These are phyloP conservation scores for Lyophyllum semitale DNA, from an alignment of 768 basidiomycete species.

Conservation along the genomic window DNA sequence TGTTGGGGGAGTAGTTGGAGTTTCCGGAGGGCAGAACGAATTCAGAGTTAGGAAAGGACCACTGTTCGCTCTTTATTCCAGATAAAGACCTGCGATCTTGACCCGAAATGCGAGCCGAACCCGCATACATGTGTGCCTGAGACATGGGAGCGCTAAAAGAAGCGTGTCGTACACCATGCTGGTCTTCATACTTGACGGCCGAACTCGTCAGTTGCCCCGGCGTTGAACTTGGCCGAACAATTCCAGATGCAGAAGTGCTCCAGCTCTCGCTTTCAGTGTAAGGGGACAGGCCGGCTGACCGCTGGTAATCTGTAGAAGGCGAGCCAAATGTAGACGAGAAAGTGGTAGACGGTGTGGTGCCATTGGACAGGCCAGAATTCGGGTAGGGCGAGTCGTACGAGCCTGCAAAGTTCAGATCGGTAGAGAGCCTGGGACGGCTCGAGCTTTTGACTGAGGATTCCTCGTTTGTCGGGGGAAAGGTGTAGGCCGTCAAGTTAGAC, in stretches of 20 bases:
- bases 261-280: slow-evolving; percentile 57
- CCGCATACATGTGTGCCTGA: slow-evolving; percentile 64
- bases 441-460: slow-evolving; percentile 35
- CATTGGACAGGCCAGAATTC: slow-evolving; percentile 50
- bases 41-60: slow-evolving; percentile 66
- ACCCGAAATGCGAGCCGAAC: slow-evolving; percentile 70
- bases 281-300: slow-evolving; percentile 44
- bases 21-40: slow-evolving; percentile 51
- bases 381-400: slow-evolving; percentile 52
- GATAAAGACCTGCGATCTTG: slow-evolving; percentile 62
- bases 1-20: slow-evolving; percentile 43
- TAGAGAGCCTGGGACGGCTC: slow-evolving; percentile 49
- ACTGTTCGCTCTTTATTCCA: slow-evolving; percentile 64
- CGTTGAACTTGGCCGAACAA: slow-evolving; percentile 70
- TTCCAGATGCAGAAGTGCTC: slow-evolving; percentile 54
- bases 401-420: slow-evolving; percentile 44
- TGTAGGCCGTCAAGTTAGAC: slow-evolving; percentile 48
- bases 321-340: slow-evolving; percentile 50
- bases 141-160: slow-evolving; percentile 62
- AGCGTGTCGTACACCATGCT: slow-evolving; percentile 56
- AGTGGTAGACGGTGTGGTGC: slow-evolving; percentile 52
- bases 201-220: slow-evolving; percentile 57
- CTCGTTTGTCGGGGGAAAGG: slow-evolving; percentile 56
- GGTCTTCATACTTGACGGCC: slow-evolving; percentile 69
- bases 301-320: slow-evolving; percentile 45